A percentile compares a stretch with the other conserved stretches of the same genome.
phyloP scores from a whole-genome alignment of 148 eudicot species.

The Amaranthus hypochondriacus region DNA sequence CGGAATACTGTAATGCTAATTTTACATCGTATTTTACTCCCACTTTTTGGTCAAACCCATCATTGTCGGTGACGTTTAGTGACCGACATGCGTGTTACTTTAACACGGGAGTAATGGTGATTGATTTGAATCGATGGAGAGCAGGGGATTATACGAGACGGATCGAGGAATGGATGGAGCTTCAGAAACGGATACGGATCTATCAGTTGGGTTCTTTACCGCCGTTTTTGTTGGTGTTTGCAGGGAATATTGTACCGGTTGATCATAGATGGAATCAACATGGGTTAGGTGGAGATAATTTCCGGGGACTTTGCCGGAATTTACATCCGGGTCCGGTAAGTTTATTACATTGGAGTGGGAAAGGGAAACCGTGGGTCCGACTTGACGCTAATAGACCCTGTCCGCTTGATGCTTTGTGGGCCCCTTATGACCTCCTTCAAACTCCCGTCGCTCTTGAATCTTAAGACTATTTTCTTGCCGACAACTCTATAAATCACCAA shows the following conservation, averaged over 20 bases:
- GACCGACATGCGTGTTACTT: slow-evolving; percentile 63
- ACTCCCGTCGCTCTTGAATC: slow-evolving; percentile 59
- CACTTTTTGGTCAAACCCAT: slow-evolving; percentile 66
- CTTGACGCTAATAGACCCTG: slow-evolving; percentile 68
- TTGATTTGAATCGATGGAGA: slow-evolving; percentile 59
- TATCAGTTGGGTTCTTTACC: slow-evolving; percentile 73
- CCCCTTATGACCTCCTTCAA: slow-evolving; percentile 70
- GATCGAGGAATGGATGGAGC: slow-evolving; percentile 90
- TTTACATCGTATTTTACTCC: slow-evolving; percentile 68
- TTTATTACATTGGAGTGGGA: slow-evolving; percentile 84
- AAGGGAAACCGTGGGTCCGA: slow-evolving; percentile 85
- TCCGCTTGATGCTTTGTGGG: slow-evolving; percentile 82
- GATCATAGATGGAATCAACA: slow-evolving; percentile 85
- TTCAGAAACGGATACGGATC: slow-evolving; percentile 67
- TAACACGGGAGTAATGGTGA: slow-evolving; percentile 79
- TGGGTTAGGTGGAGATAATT: slow-evolving; percentile 77
- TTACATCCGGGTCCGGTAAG: slow-evolving; percentile 86
- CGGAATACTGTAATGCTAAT: slow-evolving; percentile 76
- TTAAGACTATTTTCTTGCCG: neutral
- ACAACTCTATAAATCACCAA: too few relatives aligned
- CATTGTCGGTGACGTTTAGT: slow-evolving; percentile 50
- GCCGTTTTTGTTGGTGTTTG: slow-evolving; percentile 68
- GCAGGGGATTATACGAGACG: slow-evolving; percentile 52
- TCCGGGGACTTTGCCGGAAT: slow-evolving; percentile 66
- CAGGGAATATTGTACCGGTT: slow-evolving; percentile 64